Percentiles rank a stretch among this genome's conserved stretches.
Conservation (phyloP, 495 filamentous ascomycete genomes). For the Daldinia concentrica region DNA sequence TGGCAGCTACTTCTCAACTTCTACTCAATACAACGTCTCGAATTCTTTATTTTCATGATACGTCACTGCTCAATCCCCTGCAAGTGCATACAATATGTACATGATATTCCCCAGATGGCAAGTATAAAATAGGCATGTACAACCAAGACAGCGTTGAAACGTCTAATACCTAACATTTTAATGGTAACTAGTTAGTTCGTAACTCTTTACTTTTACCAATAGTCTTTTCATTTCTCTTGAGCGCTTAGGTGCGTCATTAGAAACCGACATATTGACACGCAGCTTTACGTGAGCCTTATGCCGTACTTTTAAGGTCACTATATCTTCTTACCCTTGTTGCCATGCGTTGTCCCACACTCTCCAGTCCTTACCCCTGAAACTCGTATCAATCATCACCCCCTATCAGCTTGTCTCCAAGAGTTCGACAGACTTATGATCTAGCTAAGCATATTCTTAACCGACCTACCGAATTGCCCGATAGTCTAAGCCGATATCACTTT, state of each 20-base stretch:
- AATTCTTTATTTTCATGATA: not conserved
- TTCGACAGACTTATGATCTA: constrained; percentile 10
- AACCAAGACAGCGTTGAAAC: not conserved
- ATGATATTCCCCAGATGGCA: not conserved
- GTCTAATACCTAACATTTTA: not conserved
- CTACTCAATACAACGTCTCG: not conserved
- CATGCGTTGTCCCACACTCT: constrained; percentile 30
- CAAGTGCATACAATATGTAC: constrained; percentile 7
- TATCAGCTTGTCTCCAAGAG: constrained; percentile 31
- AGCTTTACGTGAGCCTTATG: not conserved
- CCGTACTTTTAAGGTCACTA: not conserved
- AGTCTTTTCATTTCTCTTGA: not conserved
- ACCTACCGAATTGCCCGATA: constrained; percentile 16
- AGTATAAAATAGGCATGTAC: constrained; percentile 1
- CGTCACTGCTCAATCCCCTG: not conserved
- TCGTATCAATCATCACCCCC: constrained; percentile 40
- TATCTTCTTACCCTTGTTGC: constrained; percentile 22
- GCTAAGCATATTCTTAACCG: constrained; percentile 20
- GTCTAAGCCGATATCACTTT: constrained; percentile 38
- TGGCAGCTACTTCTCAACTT: not conserved
- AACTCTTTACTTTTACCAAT: not conserved
- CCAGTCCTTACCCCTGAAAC: constrained; percentile 34
- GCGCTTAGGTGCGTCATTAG: not conserved
- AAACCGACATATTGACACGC: not conserved
- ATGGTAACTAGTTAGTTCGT: too few species aligned